A percentile compares a stretch with the other conserved stretches of the same genome.
Conservation (phyloP, 192 early-diverging fungal species). For the Pecoramyces ruminantium region DNA sequence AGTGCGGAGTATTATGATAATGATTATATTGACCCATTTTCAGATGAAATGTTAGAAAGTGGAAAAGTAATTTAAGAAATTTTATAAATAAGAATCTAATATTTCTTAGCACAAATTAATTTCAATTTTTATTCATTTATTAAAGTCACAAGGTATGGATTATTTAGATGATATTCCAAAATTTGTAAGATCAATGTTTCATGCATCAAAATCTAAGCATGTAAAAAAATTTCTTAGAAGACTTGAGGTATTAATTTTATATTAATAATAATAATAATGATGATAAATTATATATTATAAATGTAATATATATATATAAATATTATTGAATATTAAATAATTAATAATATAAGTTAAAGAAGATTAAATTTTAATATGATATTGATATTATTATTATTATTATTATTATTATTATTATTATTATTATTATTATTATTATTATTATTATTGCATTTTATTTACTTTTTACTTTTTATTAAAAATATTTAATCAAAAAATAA, state of each 20-base stretch:
- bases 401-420: too few relatives aligned
- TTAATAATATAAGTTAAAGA: too few relatives aligned
- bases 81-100: too few relatives aligned
- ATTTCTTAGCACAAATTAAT: too few relatives aligned
- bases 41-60: constrained; percentile 21
- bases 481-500: too few relatives aligned
- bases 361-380: too few relatives aligned
- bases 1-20: constrained; percentile 11
- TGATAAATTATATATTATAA: neutral
- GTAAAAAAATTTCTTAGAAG: constrained; percentile 4
- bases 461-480: too few relatives aligned
- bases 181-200: constrained; percentile 3
- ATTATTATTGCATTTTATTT: too few relatives aligned
- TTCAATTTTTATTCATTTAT: neutral
- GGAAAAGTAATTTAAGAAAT: neutral
- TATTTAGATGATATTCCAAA: constrained; percentile 5
- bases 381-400: too few relatives aligned
- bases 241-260: constrained; percentile 6
- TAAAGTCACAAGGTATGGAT: neutral
- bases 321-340: too few relatives aligned
- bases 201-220: constrained; percentile 5
- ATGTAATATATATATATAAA: too few relatives aligned
- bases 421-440: too few relatives aligned
- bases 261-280: neutral
- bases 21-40: constrained; percentile 32